Evolutionary conservation across 2,329 filamentous ascomycete genomes (phyloP).

Genomic region (Botrytis squamosa): DNA sequence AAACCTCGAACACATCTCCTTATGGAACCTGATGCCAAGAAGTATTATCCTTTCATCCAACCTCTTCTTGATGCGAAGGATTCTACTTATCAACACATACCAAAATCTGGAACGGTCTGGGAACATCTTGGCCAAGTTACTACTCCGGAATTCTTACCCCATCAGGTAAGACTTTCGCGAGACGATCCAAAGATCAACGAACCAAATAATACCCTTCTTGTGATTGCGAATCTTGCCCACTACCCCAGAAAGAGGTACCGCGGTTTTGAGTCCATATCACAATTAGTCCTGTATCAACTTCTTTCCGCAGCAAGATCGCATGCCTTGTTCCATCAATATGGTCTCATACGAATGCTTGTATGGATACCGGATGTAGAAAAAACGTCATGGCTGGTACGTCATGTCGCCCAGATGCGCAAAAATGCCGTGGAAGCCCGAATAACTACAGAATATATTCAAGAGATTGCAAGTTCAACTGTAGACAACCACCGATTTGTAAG

Average conservation of each 20-base stretch:
- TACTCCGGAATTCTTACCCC: constrained; percentile 49
- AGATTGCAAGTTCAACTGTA: constrained; percentile 49
- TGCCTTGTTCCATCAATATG: constrained; percentile 69
- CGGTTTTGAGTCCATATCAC: constrained; percentile 55
- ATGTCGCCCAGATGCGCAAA: constrained; percentile 54
- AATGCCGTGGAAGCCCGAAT: constrained; percentile 60
- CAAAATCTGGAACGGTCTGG: constrained; percentile 59
- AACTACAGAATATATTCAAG: constrained; percentile 56
- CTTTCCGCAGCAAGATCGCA: constrained; percentile 57
- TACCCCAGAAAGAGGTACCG: constrained; percentile 51
- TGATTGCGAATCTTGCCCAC: constrained; percentile 65
- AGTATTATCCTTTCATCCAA: constrained; percentile 61
- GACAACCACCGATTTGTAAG: constrained; percentile 39
- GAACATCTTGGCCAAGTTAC: constrained; percentile 57
- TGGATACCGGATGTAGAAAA: constrained; percentile 67
- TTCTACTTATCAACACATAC: constrained; percentile 49
- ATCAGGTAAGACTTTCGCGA: constrained; percentile 48
- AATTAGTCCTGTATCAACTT: constrained; percentile 61
- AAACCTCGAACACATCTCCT: constrained; percentile 80
- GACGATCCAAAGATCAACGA: constrained; percentile 43
- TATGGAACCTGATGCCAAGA: constrained; percentile 65
- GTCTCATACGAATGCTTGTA: constrained; percentile 74
- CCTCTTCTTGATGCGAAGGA: constrained; percentile 53
- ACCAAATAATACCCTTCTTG: constrained; percentile 71
- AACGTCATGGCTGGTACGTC: constrained; percentile 57